Conservation (phyloP, 2,329 filamentous ascomycete genomes). For the Trichophyton simii region DNA sequence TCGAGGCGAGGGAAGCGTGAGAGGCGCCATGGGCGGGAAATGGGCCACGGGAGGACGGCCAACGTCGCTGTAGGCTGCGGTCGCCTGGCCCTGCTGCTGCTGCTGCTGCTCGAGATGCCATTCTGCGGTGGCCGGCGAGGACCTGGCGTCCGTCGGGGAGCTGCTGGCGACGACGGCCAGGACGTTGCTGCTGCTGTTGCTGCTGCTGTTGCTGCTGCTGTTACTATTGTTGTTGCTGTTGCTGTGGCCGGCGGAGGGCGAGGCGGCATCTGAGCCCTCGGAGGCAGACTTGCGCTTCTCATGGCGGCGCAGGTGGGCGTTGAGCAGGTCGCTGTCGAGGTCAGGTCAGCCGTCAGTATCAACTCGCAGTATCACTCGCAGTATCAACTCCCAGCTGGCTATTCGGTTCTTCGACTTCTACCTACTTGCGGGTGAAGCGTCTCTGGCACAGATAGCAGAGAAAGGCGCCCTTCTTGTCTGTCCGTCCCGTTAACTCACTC, state of each 20-base stretch:
- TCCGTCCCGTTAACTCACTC: not conserved
- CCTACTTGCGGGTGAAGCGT: slow-evolving; percentile 16
- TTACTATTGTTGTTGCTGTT: too few relatives aligned
- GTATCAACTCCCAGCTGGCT: too few relatives aligned
- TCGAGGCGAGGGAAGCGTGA: slow-evolving; percentile 9
- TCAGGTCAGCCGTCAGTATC: too few relatives aligned
- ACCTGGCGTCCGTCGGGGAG: slow-evolving; percentile 1
- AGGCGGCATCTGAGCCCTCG: not conserved
- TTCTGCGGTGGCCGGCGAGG: not conserved
- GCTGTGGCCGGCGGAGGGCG: not conserved
- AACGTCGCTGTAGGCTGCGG: not conserved
- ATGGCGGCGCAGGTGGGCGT: slow-evolving; percentile 16
- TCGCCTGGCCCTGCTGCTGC: not conserved
- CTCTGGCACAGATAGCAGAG: slow-evolving; percentile 15
- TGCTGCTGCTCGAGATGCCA: slow-evolving; percentile 3
- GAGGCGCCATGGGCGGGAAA: slow-evolving; percentile 1
- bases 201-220: too few relatives aligned
- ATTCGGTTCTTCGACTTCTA: too few relatives aligned
- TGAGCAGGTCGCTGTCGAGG: slow-evolving; percentile 14
- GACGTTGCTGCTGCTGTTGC: too few relatives aligned
- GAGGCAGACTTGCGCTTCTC: slow-evolving; percentile 13
- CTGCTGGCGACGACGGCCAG: not conserved
- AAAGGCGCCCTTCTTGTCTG: slow-evolving; percentile 16
- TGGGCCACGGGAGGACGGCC: slow-evolving; percentile 1
- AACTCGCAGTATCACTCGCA: too few relatives aligned